phyloP scores from a whole-genome alignment of 495 filamentous ascomycete genomes.

The Lasiosphaeris hirsuta region DNA sequence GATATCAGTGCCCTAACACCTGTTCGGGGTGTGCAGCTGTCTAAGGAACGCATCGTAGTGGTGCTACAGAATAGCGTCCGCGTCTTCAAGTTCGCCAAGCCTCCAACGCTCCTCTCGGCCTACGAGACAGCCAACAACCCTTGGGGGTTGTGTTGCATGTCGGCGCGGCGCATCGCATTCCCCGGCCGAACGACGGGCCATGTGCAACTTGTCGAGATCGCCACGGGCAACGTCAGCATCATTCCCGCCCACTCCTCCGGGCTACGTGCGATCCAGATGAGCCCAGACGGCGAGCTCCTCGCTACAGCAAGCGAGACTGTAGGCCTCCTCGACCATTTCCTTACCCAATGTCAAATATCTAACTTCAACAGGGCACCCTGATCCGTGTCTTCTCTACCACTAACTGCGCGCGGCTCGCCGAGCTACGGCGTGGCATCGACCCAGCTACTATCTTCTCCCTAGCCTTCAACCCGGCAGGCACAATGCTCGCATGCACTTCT shows the following conservation, averaged over 20 bases:
- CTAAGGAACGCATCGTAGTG: constrained; percentile 74
- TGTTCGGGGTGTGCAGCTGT: constrained; percentile 74
- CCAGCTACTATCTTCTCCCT: constrained; percentile 83
- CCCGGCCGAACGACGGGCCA: constrained; percentile 83
- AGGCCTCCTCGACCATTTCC: constrained; percentile 18
- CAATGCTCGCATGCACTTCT: constrained; percentile 84
- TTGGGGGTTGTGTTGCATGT: constrained; percentile 74
- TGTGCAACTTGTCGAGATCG: constrained; percentile 83
- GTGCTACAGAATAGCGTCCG: constrained; percentile 79
- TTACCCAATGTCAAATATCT: not conserved
- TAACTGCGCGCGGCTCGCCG: constrained; percentile 74
- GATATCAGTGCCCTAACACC: constrained; percentile 53
- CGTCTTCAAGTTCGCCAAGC: constrained; percentile 74
- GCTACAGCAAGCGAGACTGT: constrained; percentile 90
- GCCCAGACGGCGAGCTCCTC: constrained; percentile 72
- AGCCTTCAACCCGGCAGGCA: constrained; percentile 76
- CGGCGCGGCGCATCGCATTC: constrained; percentile 68
- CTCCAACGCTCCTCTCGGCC: constrained; percentile 65
- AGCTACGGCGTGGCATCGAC: constrained; percentile 85
- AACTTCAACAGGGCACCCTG: constrained; percentile 65
- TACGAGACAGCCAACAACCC: constrained; percentile 89
- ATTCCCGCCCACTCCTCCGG: constrained; percentile 84
- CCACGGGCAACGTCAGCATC: constrained; percentile 83
- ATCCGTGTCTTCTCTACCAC: constrained; percentile 76
- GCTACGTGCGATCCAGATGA: constrained; percentile 76